A percentile compares a stretch with the other conserved stretches of the same genome.
Conservation (phyloP, 2,329 filamentous ascomycete genomes). For the Ophioceras dolichostomum region DNA sequence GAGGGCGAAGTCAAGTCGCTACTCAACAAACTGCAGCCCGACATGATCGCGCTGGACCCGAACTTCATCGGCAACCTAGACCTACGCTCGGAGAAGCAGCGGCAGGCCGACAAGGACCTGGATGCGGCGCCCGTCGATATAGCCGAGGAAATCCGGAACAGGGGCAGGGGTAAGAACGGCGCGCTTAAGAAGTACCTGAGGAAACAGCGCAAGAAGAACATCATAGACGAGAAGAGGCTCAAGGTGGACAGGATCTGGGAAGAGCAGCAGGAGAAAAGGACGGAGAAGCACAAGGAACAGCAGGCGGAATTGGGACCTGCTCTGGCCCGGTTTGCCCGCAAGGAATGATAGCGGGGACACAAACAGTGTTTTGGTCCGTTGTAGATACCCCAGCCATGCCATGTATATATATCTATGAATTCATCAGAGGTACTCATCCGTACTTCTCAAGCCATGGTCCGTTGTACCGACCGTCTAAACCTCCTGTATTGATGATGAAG, state of each 20-base stretch:
- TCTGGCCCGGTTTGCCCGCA: conserved; percentile 72
- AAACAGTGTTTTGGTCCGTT: too few species aligned
- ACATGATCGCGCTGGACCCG: conserved; percentile 93
- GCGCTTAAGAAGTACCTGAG: conserved; percentile 77
- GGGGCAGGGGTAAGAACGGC: conserved; percentile 80
- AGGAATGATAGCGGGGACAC: conserved; percentile 31
- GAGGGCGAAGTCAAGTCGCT: conserved; percentile 82
- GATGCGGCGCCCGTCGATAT: conserved; percentile 52
- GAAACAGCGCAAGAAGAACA: conserved; percentile 85
- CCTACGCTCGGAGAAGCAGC: conserved; percentile 64
- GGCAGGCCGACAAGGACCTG: conserved; percentile 64
- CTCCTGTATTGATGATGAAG: too few species aligned
- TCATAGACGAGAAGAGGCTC: conserved; percentile 90
- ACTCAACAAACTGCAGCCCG: conserved; percentile 88
- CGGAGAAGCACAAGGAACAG: conserved; percentile 49
- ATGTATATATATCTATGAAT: too few species aligned
- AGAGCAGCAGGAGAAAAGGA: conserved; percentile 54
- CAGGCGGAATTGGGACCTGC: conserved; percentile 73
- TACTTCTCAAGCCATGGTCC: too few species aligned
- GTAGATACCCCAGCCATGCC: too few species aligned
- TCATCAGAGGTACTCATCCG: too few species aligned
- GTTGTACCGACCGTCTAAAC: too few species aligned
- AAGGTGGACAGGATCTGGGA: conserved; percentile 74
- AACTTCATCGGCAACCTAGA: conserved; percentile 86
- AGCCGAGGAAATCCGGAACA: conserved; percentile 56